These are phyloP conservation scores for Pistacia vera DNA, from an alignment of 345 rosid species.

Conservation along the genomic window DNA sequence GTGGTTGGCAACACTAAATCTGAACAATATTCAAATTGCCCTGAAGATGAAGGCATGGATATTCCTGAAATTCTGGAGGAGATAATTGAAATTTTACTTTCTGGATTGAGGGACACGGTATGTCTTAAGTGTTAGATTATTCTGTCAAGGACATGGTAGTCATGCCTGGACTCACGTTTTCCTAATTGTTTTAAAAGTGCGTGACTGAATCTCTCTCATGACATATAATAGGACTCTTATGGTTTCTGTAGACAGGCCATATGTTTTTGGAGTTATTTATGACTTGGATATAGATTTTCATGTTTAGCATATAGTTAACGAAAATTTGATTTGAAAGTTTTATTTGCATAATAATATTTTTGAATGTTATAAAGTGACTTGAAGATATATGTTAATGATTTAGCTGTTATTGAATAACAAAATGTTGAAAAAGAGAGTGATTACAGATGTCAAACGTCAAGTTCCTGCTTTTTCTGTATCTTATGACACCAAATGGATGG, in stretches of 20 bases:
- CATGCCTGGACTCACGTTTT: slow-evolving; percentile 10
- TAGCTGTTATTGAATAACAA: not conserved
- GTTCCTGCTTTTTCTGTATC: not conserved
- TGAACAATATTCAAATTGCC: slow-evolving; percentile 37
- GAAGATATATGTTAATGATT: too few species aligned
- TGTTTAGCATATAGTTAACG: too few species aligned
- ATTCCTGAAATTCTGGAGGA: slow-evolving; percentile 90
- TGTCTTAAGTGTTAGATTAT: slow-evolving; percentile 41
- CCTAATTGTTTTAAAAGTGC: slow-evolving; percentile 14
- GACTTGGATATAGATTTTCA: too few species aligned
- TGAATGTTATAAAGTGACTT: too few species aligned
- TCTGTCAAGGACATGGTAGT: slow-evolving; percentile 18
- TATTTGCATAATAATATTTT: too few species aligned
- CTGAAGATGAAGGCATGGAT: slow-evolving; percentile 76
- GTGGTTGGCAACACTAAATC: slow-evolving; percentile 23
- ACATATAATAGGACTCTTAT: not conserved
- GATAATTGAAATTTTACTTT: slow-evolving; percentile 83
- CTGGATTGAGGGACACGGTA: slow-evolving; percentile 92
- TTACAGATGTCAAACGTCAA: not conserved
- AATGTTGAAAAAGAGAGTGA: not conserved
- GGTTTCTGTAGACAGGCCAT: not conserved
- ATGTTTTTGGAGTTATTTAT: not conserved
- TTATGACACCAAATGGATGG: not conserved
- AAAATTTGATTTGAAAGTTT: too few species aligned
- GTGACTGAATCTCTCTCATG: not conserved